phyloP scores from a whole-genome alignment of 2,329 filamentous ascomycete genomes.

The Seiridium unicorne region DNA sequence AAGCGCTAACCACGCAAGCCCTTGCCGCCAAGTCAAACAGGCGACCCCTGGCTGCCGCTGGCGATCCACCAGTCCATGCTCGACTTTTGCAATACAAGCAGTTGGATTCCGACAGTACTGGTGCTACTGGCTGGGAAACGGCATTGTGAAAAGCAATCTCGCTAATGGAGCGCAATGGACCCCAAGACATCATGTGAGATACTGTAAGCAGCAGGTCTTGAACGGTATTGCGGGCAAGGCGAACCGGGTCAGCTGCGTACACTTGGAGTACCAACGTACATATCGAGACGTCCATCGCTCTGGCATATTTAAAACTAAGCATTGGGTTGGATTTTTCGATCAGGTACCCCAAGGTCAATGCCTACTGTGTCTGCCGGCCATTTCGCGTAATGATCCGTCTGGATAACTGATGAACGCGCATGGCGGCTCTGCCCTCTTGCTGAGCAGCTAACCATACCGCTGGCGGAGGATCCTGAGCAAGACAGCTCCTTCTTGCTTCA shows the following conservation, averaged over 20 bases:
- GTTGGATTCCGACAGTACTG: neutral
- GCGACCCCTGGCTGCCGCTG: conserved; percentile 15
- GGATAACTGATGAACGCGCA: neutral
- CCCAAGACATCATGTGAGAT: neutral
- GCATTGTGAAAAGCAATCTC: neutral
- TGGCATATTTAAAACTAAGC: too few species aligned
- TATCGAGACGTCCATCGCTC: too few species aligned
- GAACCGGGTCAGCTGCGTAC: too few species aligned
- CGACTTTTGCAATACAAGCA: neutral
- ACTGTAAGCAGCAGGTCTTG: too few species aligned
- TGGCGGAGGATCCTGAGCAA: neutral
- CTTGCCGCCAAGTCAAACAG: conserved; percentile 24
- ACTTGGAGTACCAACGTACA: too few species aligned
- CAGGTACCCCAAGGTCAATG: too few species aligned
- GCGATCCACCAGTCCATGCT: conserved; percentile 15
- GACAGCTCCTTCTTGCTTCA: neutral
- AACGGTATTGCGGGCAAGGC: too few species aligned
- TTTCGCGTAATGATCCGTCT: too few species aligned
- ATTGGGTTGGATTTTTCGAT: too few species aligned
- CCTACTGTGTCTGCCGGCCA: too few species aligned
- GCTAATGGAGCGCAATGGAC: neutral
- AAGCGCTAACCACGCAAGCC: conserved; percentile 13
- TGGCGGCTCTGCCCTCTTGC: neutral
- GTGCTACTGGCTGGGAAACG: neutral
- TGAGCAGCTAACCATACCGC: neutral